These are phyloP conservation scores for Fusarium sp. DNA, from an alignment of 2,329 filamentous ascomycete genomes.

Conservation along the genomic window DNA sequence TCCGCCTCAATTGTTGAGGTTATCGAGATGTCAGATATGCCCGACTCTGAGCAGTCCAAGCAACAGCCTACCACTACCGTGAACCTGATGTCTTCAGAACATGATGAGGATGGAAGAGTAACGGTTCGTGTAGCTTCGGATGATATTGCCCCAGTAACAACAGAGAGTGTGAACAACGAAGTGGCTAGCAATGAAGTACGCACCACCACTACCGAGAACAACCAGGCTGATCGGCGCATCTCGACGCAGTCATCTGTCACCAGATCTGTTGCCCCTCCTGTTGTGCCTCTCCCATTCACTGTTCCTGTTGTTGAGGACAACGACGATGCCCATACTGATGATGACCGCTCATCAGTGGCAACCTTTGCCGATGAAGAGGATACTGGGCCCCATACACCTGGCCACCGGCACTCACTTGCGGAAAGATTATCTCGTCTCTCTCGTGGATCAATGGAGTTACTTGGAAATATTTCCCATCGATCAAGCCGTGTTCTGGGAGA, in stretches of 20 bases:
- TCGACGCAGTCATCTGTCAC: slow-evolving; percentile 42
- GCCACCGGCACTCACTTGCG: slow-evolving; percentile 56
- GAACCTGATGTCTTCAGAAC: slow-evolving; percentile 56
- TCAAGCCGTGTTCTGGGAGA: slow-evolving; percentile 39
- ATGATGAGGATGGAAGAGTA: slow-evolving; percentile 60
- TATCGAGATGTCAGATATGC: slow-evolving; percentile 69
- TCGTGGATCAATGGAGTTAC: slow-evolving; percentile 58
- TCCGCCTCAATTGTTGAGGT: slow-evolving; percentile 56
- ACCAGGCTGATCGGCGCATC: slow-evolving; percentile 32
- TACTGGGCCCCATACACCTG: slow-evolving; percentile 41
- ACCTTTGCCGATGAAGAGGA: slow-evolving; percentile 74
- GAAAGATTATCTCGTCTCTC: slow-evolving; percentile 66
- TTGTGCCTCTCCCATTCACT: slow-evolving; percentile 75
- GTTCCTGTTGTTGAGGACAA: slow-evolving; percentile 63
- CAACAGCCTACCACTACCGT: slow-evolving; percentile 47
- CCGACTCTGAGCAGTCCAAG: slow-evolving; percentile 50
- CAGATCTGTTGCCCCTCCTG: slow-evolving; percentile 57
- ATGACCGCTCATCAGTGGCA: slow-evolving; percentile 74
- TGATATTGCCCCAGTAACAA: slow-evolving; percentile 51
- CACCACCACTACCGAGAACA: slow-evolving; percentile 25
- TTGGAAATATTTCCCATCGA: slow-evolving; percentile 59
- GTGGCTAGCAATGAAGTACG: slow-evolving; percentile 15
- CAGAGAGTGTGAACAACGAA: slow-evolving; percentile 45
- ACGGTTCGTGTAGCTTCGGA: slow-evolving; percentile 67
- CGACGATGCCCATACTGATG: slow-evolving; percentile 56